These are phyloP conservation scores for Pseudogymnoascus pannorum DNA, from an alignment of 2,329 filamentous ascomycete species.

Conservation along the genomic window DNA sequence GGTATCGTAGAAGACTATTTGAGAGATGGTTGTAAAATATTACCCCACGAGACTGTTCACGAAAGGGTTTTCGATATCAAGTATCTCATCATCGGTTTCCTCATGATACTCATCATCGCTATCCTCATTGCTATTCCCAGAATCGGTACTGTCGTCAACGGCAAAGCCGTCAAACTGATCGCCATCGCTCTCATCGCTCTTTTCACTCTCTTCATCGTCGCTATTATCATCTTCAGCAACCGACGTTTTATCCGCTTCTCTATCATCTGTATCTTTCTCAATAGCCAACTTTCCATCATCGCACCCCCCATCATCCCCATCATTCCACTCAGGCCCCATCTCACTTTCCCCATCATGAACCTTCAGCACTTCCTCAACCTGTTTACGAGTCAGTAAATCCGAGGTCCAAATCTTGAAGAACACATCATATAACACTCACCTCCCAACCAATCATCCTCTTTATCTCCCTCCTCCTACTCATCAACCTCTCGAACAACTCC, in stretches of 20 bases:
- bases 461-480: background rate
- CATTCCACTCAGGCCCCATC: background rate
- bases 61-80: background rate
- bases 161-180: constrained; percentile 11
- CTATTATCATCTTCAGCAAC: background rate
- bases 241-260: background rate
- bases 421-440: background rate
- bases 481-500: background rate
- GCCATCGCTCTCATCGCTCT: constrained; percentile 12
- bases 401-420: background rate
- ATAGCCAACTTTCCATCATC: background rate
- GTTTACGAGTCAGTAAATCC: background rate
- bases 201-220: background rate
- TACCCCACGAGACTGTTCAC: background rate
- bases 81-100: constrained; percentile 18
- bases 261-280: background rate
- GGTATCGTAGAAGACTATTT: background rate
- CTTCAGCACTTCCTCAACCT: no score
- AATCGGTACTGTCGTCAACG: constrained; percentile 11
- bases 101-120: constrained; percentile 22
- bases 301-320: background rate
- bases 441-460: background rate
- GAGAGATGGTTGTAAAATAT: background rate
- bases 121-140: constrained; percentile 16
- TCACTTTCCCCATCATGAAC: background rate